Evolutionary conservation across 805 yeast species (phyloP), one percentile per base, ranked within the genome.

Genomic region (Barnettozyma wickerhamii): DNA sequence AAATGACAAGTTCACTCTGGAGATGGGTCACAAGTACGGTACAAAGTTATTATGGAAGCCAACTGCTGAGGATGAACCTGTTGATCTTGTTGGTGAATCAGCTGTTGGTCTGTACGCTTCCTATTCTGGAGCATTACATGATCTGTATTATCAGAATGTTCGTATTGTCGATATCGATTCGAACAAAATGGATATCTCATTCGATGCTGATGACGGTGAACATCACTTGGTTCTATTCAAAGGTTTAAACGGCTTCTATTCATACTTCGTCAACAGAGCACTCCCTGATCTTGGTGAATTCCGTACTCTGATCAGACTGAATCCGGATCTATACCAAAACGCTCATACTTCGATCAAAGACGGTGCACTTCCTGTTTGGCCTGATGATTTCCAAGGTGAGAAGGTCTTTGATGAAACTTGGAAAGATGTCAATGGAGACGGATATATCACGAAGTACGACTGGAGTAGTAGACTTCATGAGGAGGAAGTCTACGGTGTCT

Each of bases 401-500:
- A 36, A 36, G 17, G 5, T 36, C 3, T 36, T 36, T 17, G 39
- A 36, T 36, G 39, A 36, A 21, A 36, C 39, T 21, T 36, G 39
- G 39, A 10, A 18, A 15, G 30, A 29, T 10, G 9, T 33, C 6
- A 24, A 19, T 7, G 39, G 31, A 10, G 28, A 20, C 7, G 39
- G 39, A 6, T 36, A 29, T 30, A 7, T 36, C 21, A 36, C 39
- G 6, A 36, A 36, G 21, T 36, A 36, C n/a, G 39, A 36, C 21
- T 36, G 39, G 39, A 36, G 39, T 30, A 36, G 39, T 21, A 29
- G 39, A 21, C 28, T 36, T 10, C 39, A 36, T 30, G 39, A 36
- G 21, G 39, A 36, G 23, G 39, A 36, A 21, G 13, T 30, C 15
- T 36, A 36, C 30, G 39, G 39, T 36, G 39, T 36, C 21, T 36